Conservation (phyloP, 2,329 filamentous ascomycete species). For the Emmonsiellopsis sp. region DNA sequence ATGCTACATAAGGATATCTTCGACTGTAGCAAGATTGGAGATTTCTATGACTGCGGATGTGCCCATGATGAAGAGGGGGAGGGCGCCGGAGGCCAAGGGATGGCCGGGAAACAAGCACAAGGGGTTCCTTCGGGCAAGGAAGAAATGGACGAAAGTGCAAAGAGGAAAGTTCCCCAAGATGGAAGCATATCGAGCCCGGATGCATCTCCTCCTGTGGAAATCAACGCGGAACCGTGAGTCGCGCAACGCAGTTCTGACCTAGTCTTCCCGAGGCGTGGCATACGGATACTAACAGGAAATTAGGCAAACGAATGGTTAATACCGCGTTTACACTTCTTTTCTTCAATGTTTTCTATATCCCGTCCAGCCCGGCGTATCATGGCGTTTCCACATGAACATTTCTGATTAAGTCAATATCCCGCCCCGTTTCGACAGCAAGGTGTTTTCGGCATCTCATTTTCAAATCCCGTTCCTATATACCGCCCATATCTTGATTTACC, state of each 20-base stretch:
- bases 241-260: background rate
- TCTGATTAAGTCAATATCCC: no score
- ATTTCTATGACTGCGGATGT: conserved; percentile 60
- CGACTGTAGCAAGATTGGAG: conserved; percentile 56
- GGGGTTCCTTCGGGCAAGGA: background rate
- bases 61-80: conserved; percentile 43
- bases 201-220: conserved; percentile 10
- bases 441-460: no score
- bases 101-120: background rate
- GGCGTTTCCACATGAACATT: no score
- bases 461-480: no score
- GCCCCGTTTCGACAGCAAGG: no score
- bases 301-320: no score
- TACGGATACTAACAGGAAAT: no score
- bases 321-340: no score
- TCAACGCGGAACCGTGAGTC: conserved; percentile 13
- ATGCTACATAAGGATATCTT: conserved; percentile 53
- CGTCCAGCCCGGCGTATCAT: no score
- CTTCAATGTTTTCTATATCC: no score
- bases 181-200: conserved; percentile 2
- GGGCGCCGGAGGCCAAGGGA: conserved; percentile 3
- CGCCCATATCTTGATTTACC: no score
- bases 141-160: background rate
- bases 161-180: conserved; percentile 4
- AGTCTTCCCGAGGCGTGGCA: no score